Base-by-base conservation (phyloP, 164 flowering plant genomes). In the Protea cynaroides region DNA sequence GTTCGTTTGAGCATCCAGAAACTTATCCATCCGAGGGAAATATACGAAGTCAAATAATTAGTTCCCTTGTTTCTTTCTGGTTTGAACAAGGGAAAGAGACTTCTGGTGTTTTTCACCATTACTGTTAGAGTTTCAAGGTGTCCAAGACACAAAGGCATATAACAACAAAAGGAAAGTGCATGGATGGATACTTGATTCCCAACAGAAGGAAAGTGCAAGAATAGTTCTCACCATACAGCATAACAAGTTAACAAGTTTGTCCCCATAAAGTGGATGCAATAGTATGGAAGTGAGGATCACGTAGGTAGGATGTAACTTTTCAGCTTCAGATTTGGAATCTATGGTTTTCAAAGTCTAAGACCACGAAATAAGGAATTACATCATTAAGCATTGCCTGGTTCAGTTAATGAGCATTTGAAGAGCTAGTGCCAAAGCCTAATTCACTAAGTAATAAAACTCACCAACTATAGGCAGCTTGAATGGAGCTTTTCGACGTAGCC, bases 191-290 rank as follows among this genome's bases (percentile, higher is more conserved):
- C n/a, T n/a, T n/a, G n/a, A n/a, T n/a, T n/a, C n/a, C 4, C 4
- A 8, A 40, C 46, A 40, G 8, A 12, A 9, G 1, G 10, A 8
- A 40, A 40, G 47, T 44, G 67, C 46, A 40, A 40, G 8, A 29
- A 63, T 23, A 24, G 23, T 17, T 47, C n/a, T 46, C 21, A 50
- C 25, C 22, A 57, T 57, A 58, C 23, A 53, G 64, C 36, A 12
- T 23, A 25, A 38, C 18, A 59, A 37, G 62, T 80, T 46, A 65
- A 92, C 97, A 96, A 92, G 78, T 76, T 69, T 81, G 71, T 86
- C 84, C 67, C 90, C 84, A 81, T 82, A 92, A 72, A 79, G 70
- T 56, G 65, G 75, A 68, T 89, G 87, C 71, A 89, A 67, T 50
- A 59, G 70, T 65, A 56, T 62, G 51, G 85, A 75, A 54, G 87